Conservation (phyloP, 139 green algal genomes). For the Closterium sp. region DNA sequence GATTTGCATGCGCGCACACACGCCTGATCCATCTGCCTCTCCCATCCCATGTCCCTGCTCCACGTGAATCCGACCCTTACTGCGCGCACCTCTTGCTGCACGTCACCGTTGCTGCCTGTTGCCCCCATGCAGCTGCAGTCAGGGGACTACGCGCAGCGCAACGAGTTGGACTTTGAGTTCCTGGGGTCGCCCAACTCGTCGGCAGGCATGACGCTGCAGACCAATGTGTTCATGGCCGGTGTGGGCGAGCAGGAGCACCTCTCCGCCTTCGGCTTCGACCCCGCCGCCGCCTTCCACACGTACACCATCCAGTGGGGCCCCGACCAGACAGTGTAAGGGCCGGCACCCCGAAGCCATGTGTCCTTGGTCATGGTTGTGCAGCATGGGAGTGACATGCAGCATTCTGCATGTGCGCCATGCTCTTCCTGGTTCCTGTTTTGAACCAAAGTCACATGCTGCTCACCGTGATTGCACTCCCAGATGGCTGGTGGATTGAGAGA, state of each 20-base stretch:
- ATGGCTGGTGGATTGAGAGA: background rate
- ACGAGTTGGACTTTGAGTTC: constrained; percentile 43
- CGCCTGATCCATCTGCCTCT: too few relatives aligned
- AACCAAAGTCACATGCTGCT: too few relatives aligned
- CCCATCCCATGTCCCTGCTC: too few relatives aligned
- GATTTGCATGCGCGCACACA: too few relatives aligned
- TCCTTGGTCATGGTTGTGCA: too few relatives aligned
- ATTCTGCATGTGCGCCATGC: background rate
- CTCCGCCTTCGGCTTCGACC: constrained; percentile 14
- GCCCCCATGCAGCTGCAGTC: constrained; percentile 32
- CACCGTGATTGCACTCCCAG: too few relatives aligned
- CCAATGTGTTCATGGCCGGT: constrained; percentile 16
- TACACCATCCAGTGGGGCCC: constrained; percentile 8
- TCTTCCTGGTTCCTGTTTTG: background rate
- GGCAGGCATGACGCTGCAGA: constrained; percentile 20
- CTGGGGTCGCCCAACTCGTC: constrained; percentile 19
- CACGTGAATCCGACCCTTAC: too few relatives aligned
- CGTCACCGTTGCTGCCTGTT: too few relatives aligned
- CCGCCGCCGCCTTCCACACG: constrained; percentile 17
- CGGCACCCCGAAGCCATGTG: too few relatives aligned
- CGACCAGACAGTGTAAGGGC: background rate
- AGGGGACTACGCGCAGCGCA: constrained; percentile 14
- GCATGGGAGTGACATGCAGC: background rate
- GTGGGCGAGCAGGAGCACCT: constrained; percentile 14
- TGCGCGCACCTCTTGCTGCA: too few relatives aligned